Evolutionary conservation across 106 monocot species (phyloP).

Genomic region (Phalaenopsis equestris): DNA sequence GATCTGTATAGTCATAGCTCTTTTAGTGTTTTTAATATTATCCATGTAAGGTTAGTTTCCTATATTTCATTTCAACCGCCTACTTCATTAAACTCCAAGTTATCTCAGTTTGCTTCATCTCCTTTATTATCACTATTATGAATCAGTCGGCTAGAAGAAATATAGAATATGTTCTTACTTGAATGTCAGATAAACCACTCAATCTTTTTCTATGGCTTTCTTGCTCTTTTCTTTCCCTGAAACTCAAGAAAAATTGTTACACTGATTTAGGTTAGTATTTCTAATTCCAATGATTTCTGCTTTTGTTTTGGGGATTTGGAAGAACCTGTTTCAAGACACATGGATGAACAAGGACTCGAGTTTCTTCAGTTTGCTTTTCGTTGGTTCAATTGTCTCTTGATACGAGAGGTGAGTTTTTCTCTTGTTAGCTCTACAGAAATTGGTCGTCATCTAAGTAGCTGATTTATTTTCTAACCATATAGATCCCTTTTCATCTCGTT

Average conservation of each 20-base stretch:
- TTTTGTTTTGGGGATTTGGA: conserved; percentile 5
- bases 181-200: not conserved
- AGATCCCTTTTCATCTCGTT: conserved; percentile 95
- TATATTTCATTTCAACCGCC: not conserved
- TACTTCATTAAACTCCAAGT: not conserved
- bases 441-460: conserved; percentile 5
- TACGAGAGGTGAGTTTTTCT: conserved; percentile 70
- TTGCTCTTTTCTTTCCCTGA: no score
- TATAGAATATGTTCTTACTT: not conserved
- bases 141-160: not conserved
- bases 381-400: conserved; percentile 98
- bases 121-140: not conserved
- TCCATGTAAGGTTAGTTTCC: not conserved
- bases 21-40: not conserved
- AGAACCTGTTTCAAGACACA: conserved; percentile 95
- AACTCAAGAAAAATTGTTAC: no score
- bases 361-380: conserved; percentile 99
- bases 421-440: not conserved
- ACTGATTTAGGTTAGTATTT: not conserved
- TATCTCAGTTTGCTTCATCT: not conserved
- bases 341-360: conserved; percentile 94
- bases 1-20: not conserved
- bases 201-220: not conserved
- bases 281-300: conserved; percentile 1
- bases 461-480: not conserved